A percentile compares a stretch with the other conserved stretches of the same genome.
These are phyloP conservation scores for Vitis hybrid DNA, from an alignment of 177 flowering plant genomes.

Conservation along the genomic window DNA sequence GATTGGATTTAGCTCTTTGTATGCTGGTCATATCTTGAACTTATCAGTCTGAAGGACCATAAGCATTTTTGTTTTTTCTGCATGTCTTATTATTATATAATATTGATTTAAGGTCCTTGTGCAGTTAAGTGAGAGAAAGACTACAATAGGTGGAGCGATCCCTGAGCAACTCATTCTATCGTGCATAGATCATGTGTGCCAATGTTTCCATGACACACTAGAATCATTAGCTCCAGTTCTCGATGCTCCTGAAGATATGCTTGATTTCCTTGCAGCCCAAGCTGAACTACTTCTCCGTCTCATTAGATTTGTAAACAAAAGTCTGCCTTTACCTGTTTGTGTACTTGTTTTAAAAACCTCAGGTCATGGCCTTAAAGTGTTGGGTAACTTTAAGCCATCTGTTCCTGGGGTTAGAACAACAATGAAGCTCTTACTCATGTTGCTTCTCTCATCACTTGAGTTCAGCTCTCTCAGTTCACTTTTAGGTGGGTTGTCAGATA, in stretches of 20 bases:
- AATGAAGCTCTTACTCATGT: conserved; percentile 44
- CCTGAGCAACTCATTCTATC: conserved; percentile 43
- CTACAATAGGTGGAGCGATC: conserved; percentile 24
- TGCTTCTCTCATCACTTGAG: conserved; percentile 53
- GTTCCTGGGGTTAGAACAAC: conserved; percentile 29
- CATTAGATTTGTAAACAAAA: conserved; percentile 31
- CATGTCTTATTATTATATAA: not conserved
- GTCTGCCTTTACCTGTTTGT: conserved; percentile 29
- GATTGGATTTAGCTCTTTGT: conserved; percentile 1
- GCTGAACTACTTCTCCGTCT: conserved; percentile 66
- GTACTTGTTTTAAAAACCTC: conserved; percentile 49
- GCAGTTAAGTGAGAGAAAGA: conserved; percentile 43
- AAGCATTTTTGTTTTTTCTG: not conserved
- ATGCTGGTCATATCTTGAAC: not conserved
- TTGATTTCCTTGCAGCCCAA: conserved; percentile 57
- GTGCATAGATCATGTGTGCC: conserved; percentile 53
- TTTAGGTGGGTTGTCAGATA: conserved; percentile 12
- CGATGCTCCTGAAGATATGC: conserved; percentile 45
- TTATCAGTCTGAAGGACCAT: not conserved
- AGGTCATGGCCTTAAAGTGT: conserved; percentile 51
- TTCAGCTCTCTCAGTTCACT: conserved; percentile 22
- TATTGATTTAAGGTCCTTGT: conserved; percentile 12
- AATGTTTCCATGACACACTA: conserved; percentile 36
- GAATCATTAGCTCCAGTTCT: conserved; percentile 39
- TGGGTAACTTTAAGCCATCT: conserved; percentile 42